Percentiles rank a stretch among this genome's conserved stretches.
phyloP scores from a whole-genome alignment of 768 basidiomycete genomes.

The Trametes punicea region DNA sequence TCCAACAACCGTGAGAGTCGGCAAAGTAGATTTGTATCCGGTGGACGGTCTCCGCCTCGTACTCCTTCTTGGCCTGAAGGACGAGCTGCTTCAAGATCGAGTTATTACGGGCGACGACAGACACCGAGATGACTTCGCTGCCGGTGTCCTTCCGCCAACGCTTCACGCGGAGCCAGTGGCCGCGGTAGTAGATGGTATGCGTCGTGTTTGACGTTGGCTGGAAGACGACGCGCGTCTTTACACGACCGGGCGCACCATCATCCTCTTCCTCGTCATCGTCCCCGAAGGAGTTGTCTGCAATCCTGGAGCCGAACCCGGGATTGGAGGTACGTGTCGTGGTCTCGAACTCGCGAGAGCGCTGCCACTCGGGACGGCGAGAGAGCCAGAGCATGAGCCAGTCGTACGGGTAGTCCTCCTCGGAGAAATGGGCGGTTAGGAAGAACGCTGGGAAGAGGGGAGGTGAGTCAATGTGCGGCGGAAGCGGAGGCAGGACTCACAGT shows the following conservation, averaged over 20 bases:
- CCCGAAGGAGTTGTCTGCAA: slow-evolving; percentile 54
- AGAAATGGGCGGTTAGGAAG: slow-evolving; percentile 89
- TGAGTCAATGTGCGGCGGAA: slow-evolving; percentile 11
- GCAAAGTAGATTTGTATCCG: slow-evolving; percentile 89
- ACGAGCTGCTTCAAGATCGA: slow-evolving; percentile 85
- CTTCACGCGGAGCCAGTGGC: slow-evolving; percentile 79
- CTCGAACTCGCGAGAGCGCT: slow-evolving; percentile 85
- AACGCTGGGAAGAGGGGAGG: slow-evolving; percentile 23
- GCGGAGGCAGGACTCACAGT: slow-evolving; percentile 53
- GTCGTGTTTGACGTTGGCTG: slow-evolving; percentile 87
- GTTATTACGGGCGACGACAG: slow-evolving; percentile 82
- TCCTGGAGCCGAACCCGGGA: slow-evolving; percentile 50
- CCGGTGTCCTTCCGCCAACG: slow-evolving; percentile 70
- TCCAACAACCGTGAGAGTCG: slow-evolving; percentile 84
- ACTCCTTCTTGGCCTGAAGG: slow-evolving; percentile 84
- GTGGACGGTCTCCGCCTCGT: slow-evolving; percentile 83
- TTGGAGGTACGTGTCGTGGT: slow-evolving; percentile 76
- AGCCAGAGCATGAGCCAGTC: slow-evolving; percentile 93
- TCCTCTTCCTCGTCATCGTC: slow-evolving; percentile 53
- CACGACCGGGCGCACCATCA: slow-evolving; percentile 54
- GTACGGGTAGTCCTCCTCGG: slow-evolving; percentile 86
- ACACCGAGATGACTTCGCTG: slow-evolving; percentile 75
- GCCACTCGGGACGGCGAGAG: slow-evolving; percentile 83
- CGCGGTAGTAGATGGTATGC: slow-evolving; percentile 83
- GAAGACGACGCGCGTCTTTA: slow-evolving; percentile 80